Conservation (phyloP, 2,329 filamentous ascomycete genomes). For the Nigrospora osmanthi region DNA sequence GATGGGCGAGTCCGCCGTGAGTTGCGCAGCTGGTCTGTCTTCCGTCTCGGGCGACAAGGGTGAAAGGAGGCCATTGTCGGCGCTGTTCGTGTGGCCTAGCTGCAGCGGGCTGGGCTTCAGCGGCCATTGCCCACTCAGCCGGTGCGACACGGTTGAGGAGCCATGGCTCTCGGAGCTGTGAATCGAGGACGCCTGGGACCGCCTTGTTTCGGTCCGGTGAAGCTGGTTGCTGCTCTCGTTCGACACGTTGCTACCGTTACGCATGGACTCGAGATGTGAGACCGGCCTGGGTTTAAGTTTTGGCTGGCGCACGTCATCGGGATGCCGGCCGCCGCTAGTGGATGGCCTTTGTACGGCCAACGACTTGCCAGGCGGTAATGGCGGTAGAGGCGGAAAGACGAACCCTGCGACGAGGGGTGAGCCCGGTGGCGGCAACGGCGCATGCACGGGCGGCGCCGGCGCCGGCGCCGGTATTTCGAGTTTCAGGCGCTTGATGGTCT, state of each 20-base stretch:
- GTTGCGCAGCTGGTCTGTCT: too few species aligned
- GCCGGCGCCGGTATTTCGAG: constrained; percentile 11
- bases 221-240: too few species aligned
- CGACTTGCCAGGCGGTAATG: neutral
- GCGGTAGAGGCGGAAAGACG: constrained; percentile 15
- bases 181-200: neutral
- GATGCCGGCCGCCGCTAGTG: neutral
- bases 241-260: too few species aligned
- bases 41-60: too few species aligned
- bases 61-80: too few species aligned
- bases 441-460: constrained; percentile 2
- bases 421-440: neutral
- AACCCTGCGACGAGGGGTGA: constrained; percentile 6
- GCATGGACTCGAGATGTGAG: too few species aligned
- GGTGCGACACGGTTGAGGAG: neutral
- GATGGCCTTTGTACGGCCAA: neutral
- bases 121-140: neutral
- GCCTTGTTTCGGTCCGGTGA: neutral
- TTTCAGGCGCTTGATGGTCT: constrained; percentile 25
- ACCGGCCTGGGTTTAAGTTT: too few species aligned
- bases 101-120: neutral
- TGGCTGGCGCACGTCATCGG: too few species aligned
- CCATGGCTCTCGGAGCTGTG: neutral
- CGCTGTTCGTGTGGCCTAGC: neutral
- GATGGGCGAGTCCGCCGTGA: too few species aligned